Percentiles rank a stretch among this genome's conserved stretches.
Evolutionary conservation across 441 rosid genomes (phyloP).

Genomic region (Jatropha multifida): DNA sequence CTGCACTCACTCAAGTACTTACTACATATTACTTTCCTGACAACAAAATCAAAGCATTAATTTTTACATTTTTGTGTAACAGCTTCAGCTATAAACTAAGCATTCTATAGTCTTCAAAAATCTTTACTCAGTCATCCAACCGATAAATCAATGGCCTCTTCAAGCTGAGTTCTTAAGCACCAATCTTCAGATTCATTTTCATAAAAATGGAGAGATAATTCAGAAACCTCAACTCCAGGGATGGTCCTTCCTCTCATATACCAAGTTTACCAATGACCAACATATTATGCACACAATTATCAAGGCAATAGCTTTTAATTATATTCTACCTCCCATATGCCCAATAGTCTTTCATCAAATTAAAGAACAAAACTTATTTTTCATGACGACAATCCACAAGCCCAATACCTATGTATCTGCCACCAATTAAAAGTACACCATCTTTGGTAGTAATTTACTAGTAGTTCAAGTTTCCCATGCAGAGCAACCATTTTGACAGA

Average conservation of each 20-base stretch:
- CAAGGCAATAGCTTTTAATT: neutral
- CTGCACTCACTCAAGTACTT: neutral
- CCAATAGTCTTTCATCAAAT: neutral
- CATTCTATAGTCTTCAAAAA: neutral
- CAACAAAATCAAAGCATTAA: neutral
- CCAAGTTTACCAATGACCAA: neutral
- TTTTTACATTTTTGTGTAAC: neutral
- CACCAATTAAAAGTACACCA: neutral
- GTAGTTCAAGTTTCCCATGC: neutral
- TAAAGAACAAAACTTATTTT: neutral
- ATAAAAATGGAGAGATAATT: neutral
- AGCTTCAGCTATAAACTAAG: slow-evolving; percentile 1
- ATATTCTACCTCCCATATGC: neutral
- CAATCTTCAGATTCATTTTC: neutral
- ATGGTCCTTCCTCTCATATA: neutral
- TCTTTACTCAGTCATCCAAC: neutral
- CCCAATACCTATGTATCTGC: neutral
- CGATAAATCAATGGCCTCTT: neutral
- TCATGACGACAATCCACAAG: neutral
- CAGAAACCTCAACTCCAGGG: neutral
- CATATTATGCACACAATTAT: too few relatives aligned
- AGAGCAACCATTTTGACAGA: neutral
- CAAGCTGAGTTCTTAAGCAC: neutral
- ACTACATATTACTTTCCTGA: neutral
- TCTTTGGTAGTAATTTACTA: neutral